Percentiles rank a stretch among this genome's conserved stretches.
Conservation (phyloP, 1,284 basidiomycete genomes). For the Ganoderma multipileum region DNA sequence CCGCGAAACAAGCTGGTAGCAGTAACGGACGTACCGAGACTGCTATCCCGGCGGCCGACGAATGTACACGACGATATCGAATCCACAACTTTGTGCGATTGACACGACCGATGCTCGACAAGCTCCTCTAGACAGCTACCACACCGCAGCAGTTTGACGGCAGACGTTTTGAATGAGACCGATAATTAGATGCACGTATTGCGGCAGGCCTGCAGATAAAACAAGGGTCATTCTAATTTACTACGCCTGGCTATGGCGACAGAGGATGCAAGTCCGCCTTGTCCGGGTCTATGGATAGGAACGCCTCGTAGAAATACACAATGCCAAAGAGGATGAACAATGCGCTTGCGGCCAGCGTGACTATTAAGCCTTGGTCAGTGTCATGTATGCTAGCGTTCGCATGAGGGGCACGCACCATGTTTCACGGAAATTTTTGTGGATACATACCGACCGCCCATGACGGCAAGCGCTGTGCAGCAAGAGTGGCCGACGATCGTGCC, state of each 20-base stretch:
- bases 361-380: conserved; percentile 47
- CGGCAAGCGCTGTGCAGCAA: conserved; percentile 89
- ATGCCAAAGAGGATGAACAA: conserved; percentile 88
- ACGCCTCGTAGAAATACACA: conserved; percentile 79
- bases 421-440: conserved; percentile 96
- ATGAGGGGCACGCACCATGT: conserved; percentile 67
- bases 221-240: conserved; percentile 10
- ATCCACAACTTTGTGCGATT: not conserved
- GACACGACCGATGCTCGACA: not conserved
- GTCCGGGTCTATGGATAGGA: conserved; percentile 44
- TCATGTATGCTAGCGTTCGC: conserved; percentile 9
- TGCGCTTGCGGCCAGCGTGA: conserved; percentile 83
- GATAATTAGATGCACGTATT: conserved; percentile 10
- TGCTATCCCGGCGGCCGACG: not conserved
- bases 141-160: not conserved
- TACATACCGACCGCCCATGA: conserved; percentile 89
- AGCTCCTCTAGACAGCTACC: no score
- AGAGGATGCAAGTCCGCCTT: conserved; percentile 38
- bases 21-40: not conserved
- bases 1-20: not conserved
- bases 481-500: conserved; percentile 93
- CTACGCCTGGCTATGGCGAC: conserved; percentile 25
- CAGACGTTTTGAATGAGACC: not conserved
- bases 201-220: not conserved
- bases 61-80: not conserved